Evolutionary conservation across 2,329 filamentous ascomycete genomes (phyloP).

Genomic region (Dothideomycetidae sp.): DNA sequence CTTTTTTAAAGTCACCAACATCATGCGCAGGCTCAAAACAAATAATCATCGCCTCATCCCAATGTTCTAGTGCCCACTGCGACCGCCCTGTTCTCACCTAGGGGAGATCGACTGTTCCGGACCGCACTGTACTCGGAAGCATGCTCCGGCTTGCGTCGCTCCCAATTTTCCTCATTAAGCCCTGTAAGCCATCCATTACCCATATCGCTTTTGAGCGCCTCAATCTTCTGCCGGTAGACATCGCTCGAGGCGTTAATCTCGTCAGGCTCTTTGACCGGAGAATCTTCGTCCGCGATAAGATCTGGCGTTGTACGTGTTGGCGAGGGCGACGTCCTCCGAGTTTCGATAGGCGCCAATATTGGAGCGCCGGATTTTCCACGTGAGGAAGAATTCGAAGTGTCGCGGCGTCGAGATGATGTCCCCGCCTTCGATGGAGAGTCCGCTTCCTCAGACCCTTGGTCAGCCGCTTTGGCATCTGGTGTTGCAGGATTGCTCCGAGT

Average conservation of each 20-base stretch:
- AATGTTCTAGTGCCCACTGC: constrained; percentile 21
- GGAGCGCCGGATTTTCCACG: constrained; percentile 6
- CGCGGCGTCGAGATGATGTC: not conserved
- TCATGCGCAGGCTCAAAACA: not conserved
- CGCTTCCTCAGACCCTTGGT: constrained; percentile 1
- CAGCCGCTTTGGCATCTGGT: constrained; percentile 2
- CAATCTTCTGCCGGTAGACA: constrained; percentile 69
- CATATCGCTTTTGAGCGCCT: constrained; percentile 70
- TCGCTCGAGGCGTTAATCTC: constrained; percentile 19
- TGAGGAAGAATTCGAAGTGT: not conserved
- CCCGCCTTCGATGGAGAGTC: constrained; percentile 4
- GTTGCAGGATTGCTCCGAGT: constrained; percentile 28
- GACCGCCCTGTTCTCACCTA: constrained; percentile 18
- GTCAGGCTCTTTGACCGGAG: constrained; percentile 16
- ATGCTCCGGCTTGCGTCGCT: constrained; percentile 6
- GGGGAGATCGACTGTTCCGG: constrained; percentile 13
- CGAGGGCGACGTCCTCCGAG: constrained; percentile 4
- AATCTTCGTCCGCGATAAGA: constrained; percentile 18
- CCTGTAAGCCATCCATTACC: constrained; percentile 79
- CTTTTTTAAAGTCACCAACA: not conserved
- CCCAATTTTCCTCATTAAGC: constrained; percentile 53
- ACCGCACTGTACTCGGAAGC: constrained; percentile 6
- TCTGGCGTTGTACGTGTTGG: constrained; percentile 5
- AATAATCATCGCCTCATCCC: constrained; percentile 16
- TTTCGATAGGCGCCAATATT: constrained; percentile 12